These are phyloP conservation scores for Quercus robur DNA, from an alignment of 306 rosid genomes.

Conservation along the genomic window DNA sequence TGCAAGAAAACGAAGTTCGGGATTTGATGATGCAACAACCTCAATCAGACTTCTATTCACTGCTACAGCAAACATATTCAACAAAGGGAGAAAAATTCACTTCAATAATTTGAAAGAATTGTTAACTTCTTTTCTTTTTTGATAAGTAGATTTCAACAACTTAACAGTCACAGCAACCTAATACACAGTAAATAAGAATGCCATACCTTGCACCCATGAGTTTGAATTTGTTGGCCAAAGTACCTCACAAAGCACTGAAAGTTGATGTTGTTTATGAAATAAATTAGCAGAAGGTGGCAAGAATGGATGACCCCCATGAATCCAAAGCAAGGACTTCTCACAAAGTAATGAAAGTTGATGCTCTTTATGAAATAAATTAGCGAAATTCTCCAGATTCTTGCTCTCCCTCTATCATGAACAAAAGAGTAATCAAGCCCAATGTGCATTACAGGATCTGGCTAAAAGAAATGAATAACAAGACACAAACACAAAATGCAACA, in stretches of 20 bases:
- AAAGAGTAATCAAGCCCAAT: conserved; percentile 1
- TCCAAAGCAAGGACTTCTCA: conserved; percentile 79
- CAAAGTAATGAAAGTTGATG: conserved; percentile 47
- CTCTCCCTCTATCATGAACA: conserved; percentile 44
- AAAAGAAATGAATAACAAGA: conserved; percentile 1
- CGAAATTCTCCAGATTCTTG: conserved; percentile 37
- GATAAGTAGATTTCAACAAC: background rate
- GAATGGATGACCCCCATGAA: conserved; percentile 86
- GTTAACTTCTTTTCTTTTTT: background rate
- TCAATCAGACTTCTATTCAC: conserved; percentile 31
- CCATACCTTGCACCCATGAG: conserved; percentile 42
- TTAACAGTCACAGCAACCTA: background rate
- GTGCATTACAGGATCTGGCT: conserved; percentile 10
- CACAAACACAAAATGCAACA: background rate
- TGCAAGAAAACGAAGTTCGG: conserved; percentile 48
- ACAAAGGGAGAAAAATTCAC: background rate
- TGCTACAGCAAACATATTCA: conserved; percentile 21
- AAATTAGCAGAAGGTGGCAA: conserved; percentile 51
- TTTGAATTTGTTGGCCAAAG: conserved; percentile 58
- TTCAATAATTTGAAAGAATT: background rate
- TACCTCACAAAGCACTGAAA: conserved; percentile 49
- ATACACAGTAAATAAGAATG: conserved; percentile 6
- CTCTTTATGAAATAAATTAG: conserved; percentile 41
- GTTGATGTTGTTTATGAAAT: conserved; percentile 50
- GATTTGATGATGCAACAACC: conserved; percentile 43